Base-by-base conservation (phyloP, 192 early-diverging fungal genomes). In the Kickxella alabastrina region DNA sequence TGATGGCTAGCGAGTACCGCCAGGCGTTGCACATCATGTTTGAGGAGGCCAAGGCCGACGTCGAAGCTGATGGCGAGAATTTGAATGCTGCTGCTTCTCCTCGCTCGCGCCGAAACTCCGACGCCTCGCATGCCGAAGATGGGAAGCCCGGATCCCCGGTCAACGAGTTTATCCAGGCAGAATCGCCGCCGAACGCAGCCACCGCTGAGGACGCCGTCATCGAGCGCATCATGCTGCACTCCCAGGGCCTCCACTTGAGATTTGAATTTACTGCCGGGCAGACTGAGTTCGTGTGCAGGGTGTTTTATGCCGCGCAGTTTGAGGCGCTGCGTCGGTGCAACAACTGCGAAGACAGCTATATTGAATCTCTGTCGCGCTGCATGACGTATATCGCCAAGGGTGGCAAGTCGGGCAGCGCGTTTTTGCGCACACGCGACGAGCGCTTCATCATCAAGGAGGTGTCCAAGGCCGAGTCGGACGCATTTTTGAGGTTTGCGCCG, bases 281-380 rank as follows among this genome's bases (percentile, higher is more conserved):
- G 12, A 87, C 87, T 8, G 84, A 83, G 52, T 80, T 97, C 41
- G 79, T 83, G 48, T 97, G 95, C 82, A 89, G 89, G 51, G 87
- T 92, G 9, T 95, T 87, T 63, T 97, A 85, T 65, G 84, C 91
- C 9, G 88, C 91, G 57, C 90, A 97, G 67, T 97, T 97, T 62
- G 91, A 95, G 66, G 88, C 85, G 0, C 58, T 97, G 43, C 80
- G 95, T 17, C 80, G 85, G 6, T 86, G 87, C 43, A 89, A 90
- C 49, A 90, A 88, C 7, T 87, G 88, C 42, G 89, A 92, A 23
- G 83, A 86, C 42, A 84, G 78, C 28, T 95, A 85, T 56, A 83
- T 92, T 22, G 84, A 90, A 60, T 93, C 91, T 0, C 62, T 97
- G 10, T 83, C 91, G 8, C 80, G 89, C n/a, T 97, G 95, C 59